Percentiles rank a stretch among this genome's conserved stretches.
Conservation (phyloP, 2,329 filamentous ascomycete species). For the Alternaria conjuncta region DNA sequence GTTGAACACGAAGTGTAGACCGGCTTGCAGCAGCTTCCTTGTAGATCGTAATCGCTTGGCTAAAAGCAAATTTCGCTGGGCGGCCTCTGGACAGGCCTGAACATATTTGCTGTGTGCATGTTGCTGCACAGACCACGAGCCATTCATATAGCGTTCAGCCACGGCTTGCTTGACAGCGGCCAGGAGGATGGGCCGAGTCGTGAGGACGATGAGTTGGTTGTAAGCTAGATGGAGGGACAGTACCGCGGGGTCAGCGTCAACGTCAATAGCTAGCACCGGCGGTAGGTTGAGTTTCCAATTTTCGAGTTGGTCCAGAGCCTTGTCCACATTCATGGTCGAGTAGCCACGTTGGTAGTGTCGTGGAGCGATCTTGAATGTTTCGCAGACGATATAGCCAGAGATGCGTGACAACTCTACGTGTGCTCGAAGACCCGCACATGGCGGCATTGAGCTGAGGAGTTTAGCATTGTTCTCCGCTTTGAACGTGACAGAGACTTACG, state of each 20-base stretch:
- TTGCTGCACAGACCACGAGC: slow-evolving; percentile 15
- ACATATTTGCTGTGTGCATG: slow-evolving; percentile 18
- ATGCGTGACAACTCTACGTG: slow-evolving; percentile 32
- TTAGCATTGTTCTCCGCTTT: no score
- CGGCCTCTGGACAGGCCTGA: slow-evolving; percentile 25
- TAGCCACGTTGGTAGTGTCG: slow-evolving; percentile 11
- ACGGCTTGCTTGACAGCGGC: slow-evolving; percentile 32
- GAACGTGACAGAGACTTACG: no score
- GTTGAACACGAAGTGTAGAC: slow-evolving; percentile 38
- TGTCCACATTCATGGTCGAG: slow-evolving; percentile 20
- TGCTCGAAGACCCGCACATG: slow-evolving; percentile 30
- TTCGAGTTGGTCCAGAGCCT: slow-evolving; percentile 27
- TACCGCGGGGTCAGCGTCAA: slow-evolving; percentile 26
- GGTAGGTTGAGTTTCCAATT: slow-evolving; percentile 30
- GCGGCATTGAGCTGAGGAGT: slow-evolving; percentile 23
- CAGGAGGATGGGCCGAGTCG: slow-evolving; percentile 33
- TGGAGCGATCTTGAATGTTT: slow-evolving; percentile 32
- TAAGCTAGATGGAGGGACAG: slow-evolving; percentile 32
- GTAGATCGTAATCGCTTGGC: slow-evolving; percentile 19
- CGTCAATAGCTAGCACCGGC: slow-evolving; percentile 12
- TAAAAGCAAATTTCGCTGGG: slow-evolving; percentile 25
- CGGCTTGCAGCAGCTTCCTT: slow-evolving; percentile 28
- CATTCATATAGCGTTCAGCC: slow-evolving; percentile 22
- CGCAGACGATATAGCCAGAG: slow-evolving; percentile 34
- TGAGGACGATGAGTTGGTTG: slow-evolving; percentile 33